Conservation (phyloP, 169 alveolate species). For the Plasmodium blacklocki region DNA sequence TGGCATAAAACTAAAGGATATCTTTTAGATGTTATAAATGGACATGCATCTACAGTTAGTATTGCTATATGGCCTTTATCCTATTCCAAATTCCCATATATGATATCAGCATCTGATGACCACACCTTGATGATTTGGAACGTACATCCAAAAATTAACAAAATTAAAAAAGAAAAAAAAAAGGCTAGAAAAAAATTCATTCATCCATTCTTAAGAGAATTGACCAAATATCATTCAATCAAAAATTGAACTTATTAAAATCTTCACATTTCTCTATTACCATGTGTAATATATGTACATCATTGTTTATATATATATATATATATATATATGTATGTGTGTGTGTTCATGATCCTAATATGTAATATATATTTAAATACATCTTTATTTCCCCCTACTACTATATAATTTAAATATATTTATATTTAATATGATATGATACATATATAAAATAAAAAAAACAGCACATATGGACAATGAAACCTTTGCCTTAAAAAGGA, state of each 20-base stretch:
- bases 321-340: no score
- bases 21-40: conserved; percentile 83
- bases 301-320: no score
- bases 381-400: no score
- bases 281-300: no score
- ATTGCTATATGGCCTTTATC: conserved; percentile 87
- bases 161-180: background rate
- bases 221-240: conserved; percentile 8
- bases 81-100: conserved; percentile 59
- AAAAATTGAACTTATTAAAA: background rate
- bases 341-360: no score
- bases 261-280: no score
- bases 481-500: no score
- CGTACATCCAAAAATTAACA: conserved; percentile 41
- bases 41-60: conserved; percentile 90
- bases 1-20: conserved; percentile 89
- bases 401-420: no score
- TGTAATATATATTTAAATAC: no score
- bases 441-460: no score
- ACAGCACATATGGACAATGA: no score
- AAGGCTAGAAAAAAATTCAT: conserved; percentile 26
- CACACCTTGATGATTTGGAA: conserved; percentile 83
- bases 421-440: no score
- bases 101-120: conserved; percentile 86
- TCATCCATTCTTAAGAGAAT: conserved; percentile 55